phyloP scores from a whole-genome alignment of 2,329 filamentous ascomycete species.

The Penicillium sp. region DNA sequence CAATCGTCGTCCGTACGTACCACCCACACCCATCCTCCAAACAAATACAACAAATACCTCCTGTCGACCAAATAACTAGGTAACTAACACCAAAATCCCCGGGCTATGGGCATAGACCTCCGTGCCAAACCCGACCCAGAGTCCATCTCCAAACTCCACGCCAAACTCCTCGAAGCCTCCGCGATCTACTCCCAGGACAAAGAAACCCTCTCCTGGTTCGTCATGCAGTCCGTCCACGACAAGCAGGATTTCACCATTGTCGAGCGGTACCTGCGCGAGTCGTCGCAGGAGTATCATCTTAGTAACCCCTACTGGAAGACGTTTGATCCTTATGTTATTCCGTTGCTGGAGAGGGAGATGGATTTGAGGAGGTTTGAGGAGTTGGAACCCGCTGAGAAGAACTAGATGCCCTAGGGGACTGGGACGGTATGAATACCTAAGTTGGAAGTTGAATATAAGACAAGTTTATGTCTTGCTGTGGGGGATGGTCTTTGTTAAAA shows the following conservation, averaged over 20 bases:
- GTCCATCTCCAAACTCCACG: slow-evolving; percentile 66
- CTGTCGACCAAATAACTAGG: no score
- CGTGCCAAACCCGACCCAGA: slow-evolving; percentile 68
- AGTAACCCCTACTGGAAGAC: slow-evolving; percentile 75
- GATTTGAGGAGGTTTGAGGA: slow-evolving; percentile 70
- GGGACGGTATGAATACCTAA: neutral
- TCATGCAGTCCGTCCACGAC: slow-evolving; percentile 74
- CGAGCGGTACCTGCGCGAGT: slow-evolving; percentile 69
- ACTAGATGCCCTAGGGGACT: neutral
- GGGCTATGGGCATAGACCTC: slow-evolving; percentile 41
- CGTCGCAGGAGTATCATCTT: slow-evolving; percentile 62
- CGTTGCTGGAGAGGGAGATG: slow-evolving; percentile 68
- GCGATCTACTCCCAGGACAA: slow-evolving; percentile 71
- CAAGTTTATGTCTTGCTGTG: no score
- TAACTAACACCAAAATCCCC: no score
- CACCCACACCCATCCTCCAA: neutral
- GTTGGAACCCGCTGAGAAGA: slow-evolving; percentile 46
- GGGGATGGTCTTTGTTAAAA: neutral
- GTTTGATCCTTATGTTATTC: slow-evolving; percentile 73
- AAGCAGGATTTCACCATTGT: slow-evolving; percentile 73
- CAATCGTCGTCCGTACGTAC: slow-evolving; percentile 33
- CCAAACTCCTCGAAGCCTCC: slow-evolving; percentile 74
- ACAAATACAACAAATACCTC: no score
- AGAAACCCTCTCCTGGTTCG: slow-evolving; percentile 72
- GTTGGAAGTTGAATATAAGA: no score